A percentile compares a stretch with the other conserved stretches of the same genome.
Evolutionary conservation across 1,139 yeast genomes (phyloP).

Genomic region (Diutina rugosa): DNA sequence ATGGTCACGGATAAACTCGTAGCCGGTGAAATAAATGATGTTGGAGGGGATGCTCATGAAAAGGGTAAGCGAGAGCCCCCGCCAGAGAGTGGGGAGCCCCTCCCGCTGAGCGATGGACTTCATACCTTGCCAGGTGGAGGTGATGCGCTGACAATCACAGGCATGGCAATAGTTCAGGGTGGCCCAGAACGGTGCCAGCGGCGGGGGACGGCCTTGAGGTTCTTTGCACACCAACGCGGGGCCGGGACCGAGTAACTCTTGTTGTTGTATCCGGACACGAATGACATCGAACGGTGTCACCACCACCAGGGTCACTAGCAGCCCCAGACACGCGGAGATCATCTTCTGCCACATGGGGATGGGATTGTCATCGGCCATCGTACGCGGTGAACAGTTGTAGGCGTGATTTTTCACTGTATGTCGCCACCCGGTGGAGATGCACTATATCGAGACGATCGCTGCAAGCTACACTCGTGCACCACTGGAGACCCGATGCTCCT

Average conservation of each 20-base stretch:
- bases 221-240: not conserved
- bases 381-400: not conserved
- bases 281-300: slow-evolving; percentile 94
- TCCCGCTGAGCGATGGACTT: slow-evolving; percentile 52
- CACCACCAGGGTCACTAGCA: slow-evolving; percentile 71
- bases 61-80: slow-evolving; percentile 76
- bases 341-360: slow-evolving; percentile 52
- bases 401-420: not conserved
- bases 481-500: not conserved
- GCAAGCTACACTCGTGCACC: not conserved
- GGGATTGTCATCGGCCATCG: not conserved
- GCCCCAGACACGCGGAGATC: slow-evolving; percentile 87
- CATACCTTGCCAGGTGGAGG: slow-evolving; percentile 66
- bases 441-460: not conserved
- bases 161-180: not conserved
- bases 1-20: slow-evolving; percentile 69
- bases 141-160: slow-evolving; percentile 19
- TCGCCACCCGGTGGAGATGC: not conserved
- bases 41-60: slow-evolving; percentile 90
- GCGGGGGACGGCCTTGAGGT: not conserved
- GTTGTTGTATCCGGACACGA: slow-evolving; percentile 83
- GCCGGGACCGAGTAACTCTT: slow-evolving; percentile 30
- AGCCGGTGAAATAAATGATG: slow-evolving; percentile 88
- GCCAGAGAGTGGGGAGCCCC: slow-evolving; percentile 71
- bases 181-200: not conserved